Percentiles rank a stretch among this genome's conserved stretches.
Conservation (phyloP, 768 basidiomycete species). For the Rhizopogon vesiculosus region DNA sequence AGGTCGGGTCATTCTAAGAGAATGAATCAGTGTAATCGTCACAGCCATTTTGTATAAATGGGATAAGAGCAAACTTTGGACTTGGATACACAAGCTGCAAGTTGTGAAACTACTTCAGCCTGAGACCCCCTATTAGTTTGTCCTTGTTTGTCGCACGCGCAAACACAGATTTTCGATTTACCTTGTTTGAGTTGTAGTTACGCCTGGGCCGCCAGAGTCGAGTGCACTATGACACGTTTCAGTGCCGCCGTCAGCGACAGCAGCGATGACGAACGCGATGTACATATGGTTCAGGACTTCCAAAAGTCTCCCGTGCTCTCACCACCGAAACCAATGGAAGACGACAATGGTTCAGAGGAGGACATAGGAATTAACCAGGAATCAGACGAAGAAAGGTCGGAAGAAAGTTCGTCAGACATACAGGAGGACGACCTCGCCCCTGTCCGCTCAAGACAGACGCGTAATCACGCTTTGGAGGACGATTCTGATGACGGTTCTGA, state of each 20-base stretch:
- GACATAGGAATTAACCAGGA: conserved; percentile 28
- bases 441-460: conserved; percentile 18
- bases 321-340: conserved; percentile 21
- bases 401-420: conserved; percentile 40
- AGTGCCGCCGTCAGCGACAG: conserved; percentile 57
- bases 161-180: conserved; percentile 9
- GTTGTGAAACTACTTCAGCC: no score
- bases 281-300: conserved; percentile 24
- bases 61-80: no score
- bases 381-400: conserved; percentile 34
- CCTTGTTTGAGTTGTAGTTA: conserved; percentile 14
- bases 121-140: conserved; percentile 8
- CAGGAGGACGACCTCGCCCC: conserved; percentile 45
- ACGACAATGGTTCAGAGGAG: conserved; percentile 25
- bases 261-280: conserved; percentile 45
- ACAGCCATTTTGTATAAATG: no score
- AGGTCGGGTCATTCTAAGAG: no score
- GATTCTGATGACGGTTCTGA: conserved; percentile 52
- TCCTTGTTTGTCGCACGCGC: conserved; percentile 23
- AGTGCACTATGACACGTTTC: conserved; percentile 57
- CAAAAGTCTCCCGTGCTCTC: conserved; percentile 10
- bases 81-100: no score
- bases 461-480: conserved; percentile 45
- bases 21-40: no score
- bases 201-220: neutral